Evolutionary conservation across 768 basidiomycete genomes (phyloP).

Genomic region (Hemileccinum rubropunctum): DNA sequence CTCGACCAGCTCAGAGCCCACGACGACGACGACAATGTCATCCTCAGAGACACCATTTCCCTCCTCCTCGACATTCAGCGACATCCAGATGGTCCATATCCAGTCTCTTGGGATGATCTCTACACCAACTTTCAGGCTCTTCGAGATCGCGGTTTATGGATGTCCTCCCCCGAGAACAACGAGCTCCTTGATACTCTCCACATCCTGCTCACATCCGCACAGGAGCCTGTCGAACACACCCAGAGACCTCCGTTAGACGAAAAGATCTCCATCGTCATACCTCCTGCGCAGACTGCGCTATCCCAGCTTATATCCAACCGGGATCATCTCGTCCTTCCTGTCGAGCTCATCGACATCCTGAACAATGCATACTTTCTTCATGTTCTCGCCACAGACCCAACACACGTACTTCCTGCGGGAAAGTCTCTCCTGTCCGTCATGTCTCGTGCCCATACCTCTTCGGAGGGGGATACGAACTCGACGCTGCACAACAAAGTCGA

Average conservation of each 20-base stretch:
- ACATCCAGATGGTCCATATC: constrained; percentile 15
- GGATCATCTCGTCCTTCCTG: constrained; percentile 39
- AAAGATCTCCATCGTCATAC: constrained; percentile 15
- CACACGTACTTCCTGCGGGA: constrained; percentile 60
- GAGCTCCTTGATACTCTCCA: constrained; percentile 27
- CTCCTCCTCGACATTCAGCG: constrained; percentile 21
- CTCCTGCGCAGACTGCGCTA: constrained; percentile 7
- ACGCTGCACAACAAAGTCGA: constrained; percentile 48
- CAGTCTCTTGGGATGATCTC: constrained; percentile 25
- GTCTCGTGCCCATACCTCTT: constrained; percentile 25
- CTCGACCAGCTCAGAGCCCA: constrained; percentile 22
- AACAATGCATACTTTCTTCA: constrained; percentile 67
- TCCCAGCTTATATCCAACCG: constrained; percentile 22
- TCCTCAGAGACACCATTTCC: constrained; percentile 23
- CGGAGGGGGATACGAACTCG: constrained; percentile 19
- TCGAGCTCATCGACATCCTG: constrained; percentile 53
- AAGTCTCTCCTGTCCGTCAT: constrained; percentile 72
- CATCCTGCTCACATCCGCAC: constrained; percentile 9
- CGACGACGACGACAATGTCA: constrained; percentile 5
- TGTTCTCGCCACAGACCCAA: constrained; percentile 60
- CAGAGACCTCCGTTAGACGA: background rate
- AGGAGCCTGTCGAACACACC: background rate
- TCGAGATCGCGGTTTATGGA: constrained; percentile 26
- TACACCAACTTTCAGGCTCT: constrained; percentile 19
- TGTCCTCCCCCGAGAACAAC: constrained; percentile 23